Base-by-base conservation (phyloP, 768 basidiomycete genomes). In the Amanita rubescens region DNA sequence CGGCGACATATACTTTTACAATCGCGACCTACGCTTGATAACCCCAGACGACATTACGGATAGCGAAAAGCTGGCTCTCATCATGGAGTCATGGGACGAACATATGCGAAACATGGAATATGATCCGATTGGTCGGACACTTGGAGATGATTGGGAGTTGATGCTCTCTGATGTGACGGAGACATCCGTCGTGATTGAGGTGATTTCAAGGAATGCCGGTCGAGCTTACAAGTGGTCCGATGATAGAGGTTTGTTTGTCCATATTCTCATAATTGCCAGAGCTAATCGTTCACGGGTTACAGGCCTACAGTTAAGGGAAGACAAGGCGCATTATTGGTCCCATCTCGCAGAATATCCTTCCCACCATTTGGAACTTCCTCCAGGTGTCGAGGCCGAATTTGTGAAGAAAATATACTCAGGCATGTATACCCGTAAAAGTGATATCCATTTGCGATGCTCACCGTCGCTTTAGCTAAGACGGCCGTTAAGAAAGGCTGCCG, bases 1-100 rank as follows among this genome's bases (percentile, higher is more conserved):
- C 56, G 72, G 71, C 61, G 74, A 74, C 62, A 57, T 69, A 41
- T 77, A 77, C 59, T 77, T 66, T 61, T 70, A 70, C 60, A 65
- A 76, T 57, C 55, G 55, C 20, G 54, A 57, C 15, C 58, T 71
- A 38, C 67, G 69, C 17, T 47, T 75, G 46, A 66, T 73, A 43
- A 73, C 75, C 0, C 66, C 71, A 6, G 73, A 74, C 52, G 63
- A 76, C 56, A 67, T 76, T 42, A 64, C 66, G 22, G 59, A 71
- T 42, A 62, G 66, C 8, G 53, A 58, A 8, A 71, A 64, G 44
- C 61, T 73, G 34, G 58, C 56, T 42, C 62, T 69, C 52, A 61
- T 75, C 34, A 52, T 69, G 37, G 69, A 69, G 14, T 68, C 68
- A 3, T 63, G 67, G 49, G 69, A 70, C 3, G 69, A 73, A 46